These are phyloP conservation scores for Phalaenopsis equestris DNA, from an alignment of 106 monocot genomes.

Conservation along the genomic window DNA sequence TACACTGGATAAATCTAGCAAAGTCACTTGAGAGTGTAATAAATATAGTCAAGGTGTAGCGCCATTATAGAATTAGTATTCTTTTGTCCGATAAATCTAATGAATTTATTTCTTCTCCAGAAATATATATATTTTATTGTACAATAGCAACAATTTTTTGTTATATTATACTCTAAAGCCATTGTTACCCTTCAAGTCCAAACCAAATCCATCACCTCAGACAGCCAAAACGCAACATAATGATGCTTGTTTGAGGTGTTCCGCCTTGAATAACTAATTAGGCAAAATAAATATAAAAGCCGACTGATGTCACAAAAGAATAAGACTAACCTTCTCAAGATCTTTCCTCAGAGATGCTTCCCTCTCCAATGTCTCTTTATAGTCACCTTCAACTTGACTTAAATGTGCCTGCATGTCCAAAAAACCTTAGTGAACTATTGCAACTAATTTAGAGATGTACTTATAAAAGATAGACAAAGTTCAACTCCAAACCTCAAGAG, in stretches of 20 bases:
- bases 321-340: slow-evolving; percentile 55
- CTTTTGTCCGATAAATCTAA: neutral
- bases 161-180: neutral
- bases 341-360: slow-evolving; percentile 45
- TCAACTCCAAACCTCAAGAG: slow-evolving; percentile 58
- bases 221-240: neutral
- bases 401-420: slow-evolving; percentile 57
- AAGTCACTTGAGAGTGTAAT: neutral
- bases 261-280: neutral
- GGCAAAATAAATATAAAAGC: neutral
- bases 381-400: slow-evolving; percentile 75
- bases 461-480: neutral
- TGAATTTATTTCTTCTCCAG: neutral
- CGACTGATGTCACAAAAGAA: neutral
- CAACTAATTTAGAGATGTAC: neutral
- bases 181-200: neutral
- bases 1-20: neutral
- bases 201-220: neutral
- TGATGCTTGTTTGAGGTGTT: neutral
- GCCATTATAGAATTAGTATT: neutral
- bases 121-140: neutral
- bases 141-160: neutral
- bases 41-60: neutral
- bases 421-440: neutral
- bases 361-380: slow-evolving; percentile 78